phyloP scores from a whole-genome alignment of 1,284 basidiomycete species.

The Cryptococcus amylolentus region DNA sequence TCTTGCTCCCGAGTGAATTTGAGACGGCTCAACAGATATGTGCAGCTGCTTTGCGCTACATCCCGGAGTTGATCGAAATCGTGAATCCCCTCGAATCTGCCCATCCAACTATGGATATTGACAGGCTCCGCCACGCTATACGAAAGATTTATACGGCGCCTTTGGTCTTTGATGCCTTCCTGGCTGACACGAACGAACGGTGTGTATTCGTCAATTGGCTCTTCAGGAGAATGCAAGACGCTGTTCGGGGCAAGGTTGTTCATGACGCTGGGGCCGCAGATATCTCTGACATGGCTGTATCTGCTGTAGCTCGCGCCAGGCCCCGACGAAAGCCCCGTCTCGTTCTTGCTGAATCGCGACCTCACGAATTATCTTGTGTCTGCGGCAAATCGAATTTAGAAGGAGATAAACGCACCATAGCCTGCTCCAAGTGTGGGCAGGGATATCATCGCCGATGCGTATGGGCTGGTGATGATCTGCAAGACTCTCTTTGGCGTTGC shows the following conservation, averaged over 20 bases:
- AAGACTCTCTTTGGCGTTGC: slow-evolving; percentile 33
- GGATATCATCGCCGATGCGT: slow-evolving; percentile 42
- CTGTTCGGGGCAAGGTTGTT: slow-evolving; percentile 5
- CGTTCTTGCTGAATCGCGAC: slow-evolving; percentile 20
- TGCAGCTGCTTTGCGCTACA: slow-evolving; percentile 20
- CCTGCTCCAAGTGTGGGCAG: slow-evolving; percentile 40
- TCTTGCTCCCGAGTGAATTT: slow-evolving; percentile 28
- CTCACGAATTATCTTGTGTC: slow-evolving; percentile 32
- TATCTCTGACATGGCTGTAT: background rate
- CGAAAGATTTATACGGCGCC: slow-evolving; percentile 41
- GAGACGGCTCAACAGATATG: slow-evolving; percentile 20
- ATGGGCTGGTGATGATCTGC: slow-evolving; percentile 25
- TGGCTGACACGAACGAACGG: slow-evolving; percentile 17
- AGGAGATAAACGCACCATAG: slow-evolving; percentile 24
- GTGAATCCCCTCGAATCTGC: slow-evolving; percentile 19
- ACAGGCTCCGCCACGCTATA: slow-evolving; percentile 24
- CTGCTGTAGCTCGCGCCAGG: slow-evolving; percentile 9
- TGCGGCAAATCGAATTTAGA: slow-evolving; percentile 23
- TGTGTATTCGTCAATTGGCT: slow-evolving; percentile 35
- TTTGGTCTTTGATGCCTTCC: slow-evolving; percentile 27
- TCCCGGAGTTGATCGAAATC: slow-evolving; percentile 17
- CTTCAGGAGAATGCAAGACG: slow-evolving; percentile 28
- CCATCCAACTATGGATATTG: slow-evolving; percentile 11
- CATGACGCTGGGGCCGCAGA: background rate
- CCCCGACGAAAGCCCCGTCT: slow-evolving; percentile 32